Percentiles rank a stretch among this genome's conserved stretches.
phyloP scores from a whole-genome alignment of 2,329 filamentous ascomycete genomes.

The Xylaria sp. region DNA sequence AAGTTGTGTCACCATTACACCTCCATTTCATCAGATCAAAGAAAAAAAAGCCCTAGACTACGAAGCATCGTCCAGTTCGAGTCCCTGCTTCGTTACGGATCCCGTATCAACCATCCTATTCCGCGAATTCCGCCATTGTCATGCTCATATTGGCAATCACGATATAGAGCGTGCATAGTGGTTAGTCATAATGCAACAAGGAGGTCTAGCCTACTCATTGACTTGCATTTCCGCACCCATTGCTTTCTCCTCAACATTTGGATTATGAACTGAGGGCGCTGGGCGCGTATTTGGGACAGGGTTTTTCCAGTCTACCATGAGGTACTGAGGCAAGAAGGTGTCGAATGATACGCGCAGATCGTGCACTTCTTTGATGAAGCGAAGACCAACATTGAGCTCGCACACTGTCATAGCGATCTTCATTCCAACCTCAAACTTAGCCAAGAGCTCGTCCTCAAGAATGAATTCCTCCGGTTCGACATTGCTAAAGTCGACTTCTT shows the following conservation, averaged over 20 bases:
- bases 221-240: conserved; percentile 9
- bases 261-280: conserved; percentile 51
- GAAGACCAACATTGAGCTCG: conserved; percentile 60
- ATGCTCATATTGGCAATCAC: no score
- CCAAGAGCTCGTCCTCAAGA: conserved; percentile 65
- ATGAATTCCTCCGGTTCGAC: conserved; percentile 57
- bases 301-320: conserved; percentile 70
- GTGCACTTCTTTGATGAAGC: conserved; percentile 66
- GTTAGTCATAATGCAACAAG: no score
- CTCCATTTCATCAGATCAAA: no score
- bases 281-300: conserved; percentile 54
- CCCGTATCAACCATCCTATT: no score
- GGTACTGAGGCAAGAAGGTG: conserved; percentile 68
- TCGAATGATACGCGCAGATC: conserved; percentile 67
- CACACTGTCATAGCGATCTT: conserved; percentile 63
- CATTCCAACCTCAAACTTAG: conserved; percentile 66
- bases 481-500: conserved; percentile 37
- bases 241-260: conserved; percentile 39
- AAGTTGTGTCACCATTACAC: no score
- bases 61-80: no score
- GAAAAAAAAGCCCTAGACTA: no score
- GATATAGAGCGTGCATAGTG: no score
- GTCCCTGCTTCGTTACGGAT: no score
- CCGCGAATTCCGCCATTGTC: no score
- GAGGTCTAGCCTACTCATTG: conserved; percentile 6